Base-by-base conservation (phyloP, 129 eudicot species). In the Silybum marianum region DNA sequence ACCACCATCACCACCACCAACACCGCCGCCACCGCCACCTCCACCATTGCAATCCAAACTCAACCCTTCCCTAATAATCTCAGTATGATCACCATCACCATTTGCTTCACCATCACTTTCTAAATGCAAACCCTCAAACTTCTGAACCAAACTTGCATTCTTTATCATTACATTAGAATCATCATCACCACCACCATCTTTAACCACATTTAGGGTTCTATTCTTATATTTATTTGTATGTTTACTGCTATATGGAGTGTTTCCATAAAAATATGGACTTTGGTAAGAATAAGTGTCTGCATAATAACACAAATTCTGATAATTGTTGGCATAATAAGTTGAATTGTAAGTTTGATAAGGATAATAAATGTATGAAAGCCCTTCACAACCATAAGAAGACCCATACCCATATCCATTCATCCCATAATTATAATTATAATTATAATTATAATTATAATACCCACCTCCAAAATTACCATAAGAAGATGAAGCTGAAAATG, bases 301-400 rank as follows among this genome's bases (percentile, higher is more conserved):
- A 38, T 71, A 32, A 75, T 54, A 75, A 75, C 36, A 18, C 66
- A 58, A 58, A 58, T 58, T 58, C 66, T 58, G 66, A 58, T 58
- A 58, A 58, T 1, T 58, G 10, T 58, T 26, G 74, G 74, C 40
- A 71, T 26, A 32, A 54, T 54, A 75, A 75, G 36, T 65, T 2
- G 72, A 44, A 80, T 48, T 21, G 2, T 24, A 44, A 69, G 44
- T 69, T 42, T 34, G 85, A 58, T 51, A 75, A 3, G 71, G 63
- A 71, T 39, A 69, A 54, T 82, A 82, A 76, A 28, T 25, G 42
- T 79, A 79, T 6, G 76, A 12, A 79, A 70, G 76, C 69, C 76
- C 82, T 18, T 70, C 69, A 70, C 38, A 69, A 69, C 69, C 75
- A 66, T 21, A 67, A 42, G 51, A 82, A 66, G 71, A 22, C 24